These are phyloP conservation scores for Echinochloa phyllopogon DNA, from an alignment of 176 grass and related monocot genomes.

Conservation along the genomic window DNA sequence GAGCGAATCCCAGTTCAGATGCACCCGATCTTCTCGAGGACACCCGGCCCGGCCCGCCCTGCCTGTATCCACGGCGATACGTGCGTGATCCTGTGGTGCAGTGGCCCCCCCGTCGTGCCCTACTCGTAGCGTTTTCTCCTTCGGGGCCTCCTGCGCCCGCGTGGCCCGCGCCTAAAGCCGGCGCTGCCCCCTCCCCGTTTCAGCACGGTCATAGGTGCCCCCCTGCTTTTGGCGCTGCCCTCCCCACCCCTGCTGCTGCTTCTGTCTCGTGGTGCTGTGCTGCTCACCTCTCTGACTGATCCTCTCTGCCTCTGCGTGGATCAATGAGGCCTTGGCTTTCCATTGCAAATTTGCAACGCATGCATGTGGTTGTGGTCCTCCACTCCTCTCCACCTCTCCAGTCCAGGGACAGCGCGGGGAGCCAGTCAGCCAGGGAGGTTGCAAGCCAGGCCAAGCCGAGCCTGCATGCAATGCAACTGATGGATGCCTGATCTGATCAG, in stretches of 20 bases:
- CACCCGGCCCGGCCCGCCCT: too few species aligned
- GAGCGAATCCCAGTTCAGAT: conserved; percentile 50
- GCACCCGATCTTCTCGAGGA: conserved; percentile 40
- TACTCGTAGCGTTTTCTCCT: neutral
- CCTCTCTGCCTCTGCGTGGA: too few species aligned
- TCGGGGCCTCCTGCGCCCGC: neutral
- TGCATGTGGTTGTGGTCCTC: too few species aligned
- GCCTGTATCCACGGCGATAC: neutral
- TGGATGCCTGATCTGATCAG: too few species aligned
- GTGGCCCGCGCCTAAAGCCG: conserved; percentile 38
- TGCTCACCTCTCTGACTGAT: too few species aligned
- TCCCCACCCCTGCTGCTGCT: too few species aligned
- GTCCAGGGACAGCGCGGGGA: too few species aligned
- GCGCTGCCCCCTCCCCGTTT: neutral
- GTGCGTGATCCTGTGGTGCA: neutral
- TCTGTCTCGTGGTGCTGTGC: too few species aligned
- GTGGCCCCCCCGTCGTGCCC: too few species aligned
- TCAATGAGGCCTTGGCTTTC: too few species aligned
- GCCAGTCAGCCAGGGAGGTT: neutral
- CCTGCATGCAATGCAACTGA: too few species aligned
- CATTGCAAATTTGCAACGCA: too few species aligned
- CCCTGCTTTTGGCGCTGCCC: neutral
- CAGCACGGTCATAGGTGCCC: neutral
- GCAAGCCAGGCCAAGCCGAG: neutral
- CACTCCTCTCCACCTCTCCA: neutral